Conservation (phyloP, 1,284 basidiomycete species). For the Malassezia arunalokei region DNA sequence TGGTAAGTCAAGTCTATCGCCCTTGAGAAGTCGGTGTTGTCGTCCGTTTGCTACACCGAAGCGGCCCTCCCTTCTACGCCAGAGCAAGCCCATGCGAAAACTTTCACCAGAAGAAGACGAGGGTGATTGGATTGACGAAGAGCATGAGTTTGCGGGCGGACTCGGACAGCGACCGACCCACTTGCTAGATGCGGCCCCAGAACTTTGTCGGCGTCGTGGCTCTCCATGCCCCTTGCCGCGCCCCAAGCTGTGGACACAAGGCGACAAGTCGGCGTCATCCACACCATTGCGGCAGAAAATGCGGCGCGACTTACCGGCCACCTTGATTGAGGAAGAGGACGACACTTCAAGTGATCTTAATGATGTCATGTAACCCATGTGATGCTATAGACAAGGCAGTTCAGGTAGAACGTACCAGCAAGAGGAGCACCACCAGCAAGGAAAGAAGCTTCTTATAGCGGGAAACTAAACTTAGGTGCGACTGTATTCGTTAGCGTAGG, state of each 20-base stretch:
- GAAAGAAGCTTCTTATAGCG: background rate
- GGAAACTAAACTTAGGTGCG: background rate
- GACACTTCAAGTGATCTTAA: background rate
- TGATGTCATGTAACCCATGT: background rate
- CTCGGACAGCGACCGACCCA: background rate
- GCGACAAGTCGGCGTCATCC: background rate
- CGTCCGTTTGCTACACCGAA: too few species aligned
- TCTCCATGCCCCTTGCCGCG: constrained; percentile 5
- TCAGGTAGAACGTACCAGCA: background rate
- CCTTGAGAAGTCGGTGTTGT: too few species aligned
- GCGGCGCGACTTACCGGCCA: background rate
- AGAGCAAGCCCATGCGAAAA: too few species aligned
- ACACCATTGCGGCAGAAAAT: background rate
- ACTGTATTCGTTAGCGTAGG: background rate
- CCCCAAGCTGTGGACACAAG: background rate
- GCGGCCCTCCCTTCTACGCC: background rate
- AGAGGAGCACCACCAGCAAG: background rate
- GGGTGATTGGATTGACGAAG: constrained; percentile 16
- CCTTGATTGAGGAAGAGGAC: constrained; percentile 13
- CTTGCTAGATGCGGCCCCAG: background rate
- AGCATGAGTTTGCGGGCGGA: background rate
- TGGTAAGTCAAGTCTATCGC: too few species aligned
- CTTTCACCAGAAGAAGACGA: background rate
- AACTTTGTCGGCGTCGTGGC: background rate
- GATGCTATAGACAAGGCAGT: background rate